Evolutionary conservation across 2,329 filamentous ascomycete genomes (phyloP), one percentile per base, ranked within the genome.

Genomic region (Penicillium janthinellum): DNA sequence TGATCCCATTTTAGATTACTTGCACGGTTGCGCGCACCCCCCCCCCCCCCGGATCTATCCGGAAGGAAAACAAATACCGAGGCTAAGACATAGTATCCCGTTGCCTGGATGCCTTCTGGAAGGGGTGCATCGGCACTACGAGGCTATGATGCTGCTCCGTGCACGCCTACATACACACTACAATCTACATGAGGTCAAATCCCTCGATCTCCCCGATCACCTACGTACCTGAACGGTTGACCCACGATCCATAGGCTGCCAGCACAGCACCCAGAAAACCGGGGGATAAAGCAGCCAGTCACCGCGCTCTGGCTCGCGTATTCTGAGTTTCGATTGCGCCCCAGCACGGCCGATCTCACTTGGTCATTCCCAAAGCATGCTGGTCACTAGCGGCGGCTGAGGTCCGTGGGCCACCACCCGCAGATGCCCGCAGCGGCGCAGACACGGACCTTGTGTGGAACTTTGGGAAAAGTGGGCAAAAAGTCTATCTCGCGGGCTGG

Each of bases 381-480:
- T 28, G 52, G 28, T 56, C 31, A 49, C 53, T 61, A 57, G 57
- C 53, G 62, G 64, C 58, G 61, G 63, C 63, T 61, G 58, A 59
- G 63, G 54, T 51, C 57, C 57, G 53, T 60, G 48, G 57, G 51
- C 42, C 54, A 45, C 14, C 17, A 44, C 17, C 48, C 34, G 48
- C 38, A 35, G 20, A 25, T 25, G 25, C 25, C 25, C 25, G 25
- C 25, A 25, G 25, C 4, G 25, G 25, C 25, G 3, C 3, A 25
- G 25, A 39, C 31, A 45, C 5, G 31, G 42, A 20, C 28, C 14
- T 28, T 34, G 45, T 48, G 31, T 31, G 7, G 7, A 6, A 5
- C 7, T 31, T 31, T 31, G 28, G 22, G 44, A 45, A 20, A 28
- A 47, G n/a, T 50, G 39, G 12, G 45, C 31, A 25, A 60, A 60